These are phyloP conservation scores for Aureobasidium sp. DNA, from an alignment of 2,329 filamentous ascomycete genomes.

Conservation along the genomic window DNA sequence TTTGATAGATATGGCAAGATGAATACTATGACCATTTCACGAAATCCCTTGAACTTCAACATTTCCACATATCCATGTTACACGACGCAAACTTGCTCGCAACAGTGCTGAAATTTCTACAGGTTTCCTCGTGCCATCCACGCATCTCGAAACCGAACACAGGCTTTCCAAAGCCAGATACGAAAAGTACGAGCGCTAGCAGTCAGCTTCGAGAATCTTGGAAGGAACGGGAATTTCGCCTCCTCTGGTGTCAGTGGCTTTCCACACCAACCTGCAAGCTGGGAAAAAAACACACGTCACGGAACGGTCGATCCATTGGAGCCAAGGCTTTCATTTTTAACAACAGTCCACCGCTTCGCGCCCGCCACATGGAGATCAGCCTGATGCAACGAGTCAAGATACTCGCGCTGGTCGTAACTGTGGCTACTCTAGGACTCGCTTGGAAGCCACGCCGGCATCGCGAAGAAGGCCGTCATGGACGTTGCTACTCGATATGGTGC, in stretches of 20 bases:
- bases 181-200: not conserved
- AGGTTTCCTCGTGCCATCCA: not conserved
- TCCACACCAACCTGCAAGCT: not conserved
- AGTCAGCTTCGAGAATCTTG: not conserved
- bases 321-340: not conserved
- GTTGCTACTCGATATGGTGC: not conserved
- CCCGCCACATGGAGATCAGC: not conserved
- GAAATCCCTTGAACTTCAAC: not conserved
- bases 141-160: not conserved
- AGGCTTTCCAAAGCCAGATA: not conserved
- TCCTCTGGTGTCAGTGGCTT: not conserved
- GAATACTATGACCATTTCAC: conserved; percentile 1
- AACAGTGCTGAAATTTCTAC: not conserved
- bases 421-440: not conserved
- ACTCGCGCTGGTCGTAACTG: not conserved
- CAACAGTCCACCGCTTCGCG: not conserved
- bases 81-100: too few relatives aligned
- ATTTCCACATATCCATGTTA: not conserved
- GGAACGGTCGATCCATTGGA: not conserved
- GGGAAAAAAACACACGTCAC: not conserved
- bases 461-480: not conserved
- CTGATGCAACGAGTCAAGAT: not conserved
- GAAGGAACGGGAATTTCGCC: not conserved
- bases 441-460: too few relatives aligned
- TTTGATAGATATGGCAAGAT: conserved; percentile 3